Percentiles rank a stretch among this genome's conserved stretches.
Conservation (phyloP, 257 asterid genomes). For the Rehmannia glutinosa region DNA sequence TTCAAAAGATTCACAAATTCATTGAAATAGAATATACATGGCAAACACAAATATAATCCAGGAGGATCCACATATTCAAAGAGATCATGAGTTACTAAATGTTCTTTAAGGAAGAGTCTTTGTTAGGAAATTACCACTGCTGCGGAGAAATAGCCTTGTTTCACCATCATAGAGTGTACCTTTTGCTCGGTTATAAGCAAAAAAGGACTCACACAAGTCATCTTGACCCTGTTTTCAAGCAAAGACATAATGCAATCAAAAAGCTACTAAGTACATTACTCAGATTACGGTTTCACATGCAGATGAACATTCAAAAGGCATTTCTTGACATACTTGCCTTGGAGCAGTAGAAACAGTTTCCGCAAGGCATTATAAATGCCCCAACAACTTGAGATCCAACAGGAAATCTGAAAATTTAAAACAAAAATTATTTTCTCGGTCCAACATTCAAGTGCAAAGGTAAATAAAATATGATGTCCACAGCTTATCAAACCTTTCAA, state of each 20-base stretch:
- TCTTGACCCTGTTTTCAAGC: slow-evolving; percentile 83
- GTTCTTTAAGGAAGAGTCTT: background rate
- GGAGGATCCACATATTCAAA: background rate
- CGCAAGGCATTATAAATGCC: slow-evolving; percentile 99
- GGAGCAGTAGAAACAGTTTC: slow-evolving; percentile 89
- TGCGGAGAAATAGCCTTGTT: slow-evolving; percentile 86
- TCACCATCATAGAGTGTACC: slow-evolving; percentile 98
- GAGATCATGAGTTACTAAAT: background rate
- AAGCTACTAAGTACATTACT: background rate
- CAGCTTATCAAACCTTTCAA: slow-evolving; percentile 53
- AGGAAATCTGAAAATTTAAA: slow-evolving; percentile 50
- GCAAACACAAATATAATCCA: background rate
- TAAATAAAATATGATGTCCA: background rate
- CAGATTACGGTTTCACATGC: slow-evolving; percentile 3
- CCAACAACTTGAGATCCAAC: slow-evolving; percentile 89
- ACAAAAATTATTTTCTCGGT: background rate
- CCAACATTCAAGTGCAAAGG: background rate
- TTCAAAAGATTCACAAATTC: background rate
- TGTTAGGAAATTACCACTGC: slow-evolving; percentile 48
- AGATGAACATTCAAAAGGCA: slow-evolving; percentile 19
- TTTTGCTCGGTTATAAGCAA: slow-evolving; percentile 90
- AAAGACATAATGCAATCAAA: slow-evolving; percentile 20
- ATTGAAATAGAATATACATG: background rate
- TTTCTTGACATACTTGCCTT: slow-evolving; percentile 47
- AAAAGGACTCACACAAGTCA: slow-evolving; percentile 90